These are phyloP conservation scores for Mrakia gelida DNA, from an alignment of 768 basidiomycete species.

Conservation along the genomic window DNA sequence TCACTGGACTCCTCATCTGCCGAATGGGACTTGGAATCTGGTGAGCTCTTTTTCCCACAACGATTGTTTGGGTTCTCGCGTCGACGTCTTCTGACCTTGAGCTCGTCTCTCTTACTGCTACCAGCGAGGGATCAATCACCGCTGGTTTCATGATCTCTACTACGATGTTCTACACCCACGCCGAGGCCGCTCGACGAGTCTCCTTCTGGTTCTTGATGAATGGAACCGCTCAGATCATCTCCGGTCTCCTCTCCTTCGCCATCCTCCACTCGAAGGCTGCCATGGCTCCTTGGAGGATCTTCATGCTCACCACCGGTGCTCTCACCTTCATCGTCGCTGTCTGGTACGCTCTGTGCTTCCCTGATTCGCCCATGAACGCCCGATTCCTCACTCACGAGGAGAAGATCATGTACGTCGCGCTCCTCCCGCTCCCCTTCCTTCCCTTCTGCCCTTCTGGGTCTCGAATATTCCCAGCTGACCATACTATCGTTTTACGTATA, in stretches of 20 bases:
- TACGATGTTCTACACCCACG: slow-evolving; percentile 34
- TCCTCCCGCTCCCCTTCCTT: too few species aligned
- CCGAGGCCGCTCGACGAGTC: slow-evolving; percentile 37
- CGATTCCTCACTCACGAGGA: slow-evolving; percentile 37
- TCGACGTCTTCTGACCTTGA: too few species aligned
- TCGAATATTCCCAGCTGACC: too few species aligned
- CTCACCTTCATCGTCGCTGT: slow-evolving; percentile 37
- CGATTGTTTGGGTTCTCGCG: too few species aligned
- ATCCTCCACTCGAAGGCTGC: slow-evolving; percentile 34
- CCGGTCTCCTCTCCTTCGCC: slow-evolving; percentile 36
- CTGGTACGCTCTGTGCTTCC: slow-evolving; percentile 37
- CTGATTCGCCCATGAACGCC: slow-evolving; percentile 37
- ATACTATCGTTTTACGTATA: too few species aligned
- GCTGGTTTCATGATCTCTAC: slow-evolving; percentile 38
- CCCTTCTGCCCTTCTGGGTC: too few species aligned
- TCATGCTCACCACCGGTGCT: slow-evolving; percentile 36
- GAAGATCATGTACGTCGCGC: neutral
- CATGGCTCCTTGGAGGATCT: slow-evolving; percentile 37
- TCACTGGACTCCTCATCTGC: slow-evolving; percentile 35
- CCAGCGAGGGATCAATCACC: slow-evolving; percentile 35
- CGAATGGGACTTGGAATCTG: slow-evolving; percentile 35
- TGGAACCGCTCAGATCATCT: slow-evolving; percentile 35
- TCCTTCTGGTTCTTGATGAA: slow-evolving; percentile 39
- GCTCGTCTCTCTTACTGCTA: too few species aligned
- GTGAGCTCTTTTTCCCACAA: too few species aligned